A percentile compares a stretch with the other conserved stretches of the same genome.
phyloP scores from a whole-genome alignment of 139 green algal species.

The Chlorella sp. region DNA sequence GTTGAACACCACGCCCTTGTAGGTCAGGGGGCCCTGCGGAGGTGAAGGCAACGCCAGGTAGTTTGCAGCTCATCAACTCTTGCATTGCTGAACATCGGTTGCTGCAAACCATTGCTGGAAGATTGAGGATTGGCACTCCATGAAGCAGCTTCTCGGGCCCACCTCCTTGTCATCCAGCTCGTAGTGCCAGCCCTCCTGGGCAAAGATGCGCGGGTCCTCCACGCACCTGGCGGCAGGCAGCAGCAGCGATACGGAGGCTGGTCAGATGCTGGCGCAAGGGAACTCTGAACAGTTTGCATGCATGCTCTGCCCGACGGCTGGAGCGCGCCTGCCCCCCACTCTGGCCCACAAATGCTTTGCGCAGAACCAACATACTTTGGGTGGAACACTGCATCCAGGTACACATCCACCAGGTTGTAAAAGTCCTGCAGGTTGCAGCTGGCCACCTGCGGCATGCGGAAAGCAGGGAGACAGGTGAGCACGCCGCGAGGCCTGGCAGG shows the following conservation, averaged over 20 bases:
- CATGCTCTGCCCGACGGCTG: too few relatives aligned
- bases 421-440: conserved; percentile 91
- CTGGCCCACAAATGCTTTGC: too few relatives aligned
- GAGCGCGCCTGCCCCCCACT: too few relatives aligned
- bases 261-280: too few relatives aligned
- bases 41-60: too few relatives aligned
- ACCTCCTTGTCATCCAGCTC: conserved; percentile 85
- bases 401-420: conserved; percentile 99
- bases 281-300: background rate
- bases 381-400: conserved; percentile 98
- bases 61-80: too few relatives aligned
- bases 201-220: conserved; percentile 87
- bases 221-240: conserved; percentile 65
- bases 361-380: conserved; percentile 72
- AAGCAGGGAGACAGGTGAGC: background rate
- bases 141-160: too few relatives aligned
- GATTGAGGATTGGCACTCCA: too few relatives aligned
- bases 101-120: too few relatives aligned
- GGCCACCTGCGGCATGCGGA: conserved; percentile 13
- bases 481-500: background rate
- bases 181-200: conserved; percentile 92
- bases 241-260: too few relatives aligned
- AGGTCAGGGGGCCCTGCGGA: conserved; percentile 74
- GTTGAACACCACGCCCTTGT: conserved; percentile 99
- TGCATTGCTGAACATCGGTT: too few relatives aligned